These are phyloP conservation scores for Basipetospora chlamydospora DNA, from an alignment of 2,329 filamentous ascomycete species.

Conservation along the genomic window DNA sequence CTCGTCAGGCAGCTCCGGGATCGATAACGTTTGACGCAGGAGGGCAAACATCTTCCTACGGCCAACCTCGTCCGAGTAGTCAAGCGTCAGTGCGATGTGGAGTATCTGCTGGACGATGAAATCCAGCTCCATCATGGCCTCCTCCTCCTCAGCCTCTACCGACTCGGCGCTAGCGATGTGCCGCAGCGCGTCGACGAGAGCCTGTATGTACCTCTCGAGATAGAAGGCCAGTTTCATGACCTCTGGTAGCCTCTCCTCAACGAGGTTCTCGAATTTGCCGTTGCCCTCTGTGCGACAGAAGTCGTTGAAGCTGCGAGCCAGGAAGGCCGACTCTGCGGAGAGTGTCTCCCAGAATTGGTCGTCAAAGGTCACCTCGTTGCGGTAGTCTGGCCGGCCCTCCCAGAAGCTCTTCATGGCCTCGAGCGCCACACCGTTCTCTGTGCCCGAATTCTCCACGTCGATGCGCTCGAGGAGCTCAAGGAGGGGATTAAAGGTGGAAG, in stretches of 20 bases:
- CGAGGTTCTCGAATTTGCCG: conserved; percentile 55
- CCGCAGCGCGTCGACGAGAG: conserved; percentile 49
- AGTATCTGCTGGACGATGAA: conserved; percentile 93
- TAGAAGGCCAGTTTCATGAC: conserved; percentile 83
- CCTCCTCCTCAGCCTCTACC: conserved; percentile 53
- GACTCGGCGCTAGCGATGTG: conserved; percentile 39
- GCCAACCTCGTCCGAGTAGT: conserved; percentile 96
- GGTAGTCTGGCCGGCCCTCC: conserved; percentile 77
- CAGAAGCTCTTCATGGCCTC: conserved; percentile 96
- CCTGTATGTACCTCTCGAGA: conserved; percentile 64
- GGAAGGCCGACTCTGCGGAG: conserved; percentile 74
- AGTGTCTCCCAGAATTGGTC: conserved; percentile 69
- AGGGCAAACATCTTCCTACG: conserved; percentile 91
- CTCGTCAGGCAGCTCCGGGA: conserved; percentile 80
- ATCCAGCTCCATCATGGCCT: conserved; percentile 78
- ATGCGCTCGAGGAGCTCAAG: conserved; percentile 87
- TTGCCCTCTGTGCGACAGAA: conserved; percentile 68
- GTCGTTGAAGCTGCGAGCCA: conserved; percentile 85
- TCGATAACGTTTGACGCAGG: conserved; percentile 70
- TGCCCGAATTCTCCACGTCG: conserved; percentile 78
- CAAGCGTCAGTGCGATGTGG: conserved; percentile 78
- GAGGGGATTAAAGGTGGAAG: conserved; percentile 64
- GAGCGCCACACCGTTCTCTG: conserved; percentile 77
- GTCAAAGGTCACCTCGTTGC: conserved; percentile 56
- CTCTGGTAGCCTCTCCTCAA: conserved; percentile 90